Conservation (phyloP, 2,329 filamentous ascomycete genomes). For the Monosporascus sp. region DNA sequence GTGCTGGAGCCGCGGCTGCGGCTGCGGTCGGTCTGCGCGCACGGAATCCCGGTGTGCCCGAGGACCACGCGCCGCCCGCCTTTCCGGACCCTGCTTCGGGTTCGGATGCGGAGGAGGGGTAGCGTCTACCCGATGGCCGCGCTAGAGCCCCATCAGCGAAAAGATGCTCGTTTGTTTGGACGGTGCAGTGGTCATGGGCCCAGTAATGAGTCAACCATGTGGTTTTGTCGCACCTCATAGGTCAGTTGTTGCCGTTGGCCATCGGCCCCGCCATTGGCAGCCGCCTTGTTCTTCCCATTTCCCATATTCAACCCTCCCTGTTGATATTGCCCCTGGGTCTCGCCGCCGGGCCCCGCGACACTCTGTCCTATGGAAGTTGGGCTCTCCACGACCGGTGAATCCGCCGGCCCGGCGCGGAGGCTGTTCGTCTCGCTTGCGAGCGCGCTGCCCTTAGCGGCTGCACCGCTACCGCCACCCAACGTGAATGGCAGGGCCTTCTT, state of each 20-base stretch:
- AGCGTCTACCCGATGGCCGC: conserved; percentile 11
- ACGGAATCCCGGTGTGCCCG: conserved; percentile 15
- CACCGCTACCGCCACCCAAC: conserved; percentile 32
- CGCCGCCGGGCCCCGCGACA: conserved; percentile 21
- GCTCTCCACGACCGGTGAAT: conserved; percentile 26
- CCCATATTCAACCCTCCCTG: neutral
- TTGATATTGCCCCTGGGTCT: conserved; percentile 14
- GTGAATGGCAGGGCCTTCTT: conserved; percentile 63
- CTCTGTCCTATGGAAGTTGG: conserved; percentile 26
- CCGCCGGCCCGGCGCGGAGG: conserved; percentile 43
- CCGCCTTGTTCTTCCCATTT: conserved; percentile 3
- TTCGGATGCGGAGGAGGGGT: conserved; percentile 10
- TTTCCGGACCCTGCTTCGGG: conserved; percentile 15
- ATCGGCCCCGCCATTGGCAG: conserved; percentile 14
- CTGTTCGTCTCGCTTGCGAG: conserved; percentile 56
- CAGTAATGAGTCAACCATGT: conserved; percentile 42
- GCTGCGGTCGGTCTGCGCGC: neutral
- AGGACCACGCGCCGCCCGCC: conserved; percentile 9
- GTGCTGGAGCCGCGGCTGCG: conserved; percentile 27
- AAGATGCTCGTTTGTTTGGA: conserved; percentile 4
- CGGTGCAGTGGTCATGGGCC: conserved; percentile 34
- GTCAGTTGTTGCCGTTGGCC: conserved; percentile 14
- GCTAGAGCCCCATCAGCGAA: conserved; percentile 26
- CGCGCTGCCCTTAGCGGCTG: conserved; percentile 43
- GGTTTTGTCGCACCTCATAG: conserved; percentile 46